Conservation (phyloP, 441 rosid species). For the Syzygium malaccense region DNA sequence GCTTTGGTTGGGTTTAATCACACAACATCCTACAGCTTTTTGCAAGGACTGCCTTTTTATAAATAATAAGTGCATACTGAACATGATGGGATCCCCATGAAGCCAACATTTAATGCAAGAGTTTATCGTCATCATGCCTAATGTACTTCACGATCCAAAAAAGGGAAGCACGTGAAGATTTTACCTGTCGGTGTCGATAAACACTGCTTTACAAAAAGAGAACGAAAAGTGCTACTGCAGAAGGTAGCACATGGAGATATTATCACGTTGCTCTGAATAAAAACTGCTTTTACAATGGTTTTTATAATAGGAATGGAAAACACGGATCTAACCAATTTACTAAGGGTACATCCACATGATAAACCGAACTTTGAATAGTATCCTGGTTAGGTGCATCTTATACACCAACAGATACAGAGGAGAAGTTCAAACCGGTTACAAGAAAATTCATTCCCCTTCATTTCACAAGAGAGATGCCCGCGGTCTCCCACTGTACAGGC, state of each 20-base stretch:
- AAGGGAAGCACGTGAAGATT: not conserved
- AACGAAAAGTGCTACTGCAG: not conserved
- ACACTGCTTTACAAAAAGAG: not conserved
- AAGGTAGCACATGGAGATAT: not conserved
- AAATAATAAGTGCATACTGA: not conserved
- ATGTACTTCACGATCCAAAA: not conserved
- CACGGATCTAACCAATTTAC: not conserved
- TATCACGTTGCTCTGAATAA: not conserved
- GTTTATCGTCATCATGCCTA: not conserved
- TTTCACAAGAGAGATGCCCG: not conserved
- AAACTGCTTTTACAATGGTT: not conserved
- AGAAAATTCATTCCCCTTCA: not conserved
- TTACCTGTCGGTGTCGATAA: not conserved
- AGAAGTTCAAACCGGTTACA: not conserved
- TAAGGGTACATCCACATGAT: not conserved
- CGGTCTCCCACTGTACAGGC: not conserved
- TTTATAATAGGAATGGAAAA: not conserved
- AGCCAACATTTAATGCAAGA: not conserved
- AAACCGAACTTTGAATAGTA: not conserved
- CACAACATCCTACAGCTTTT: not conserved
- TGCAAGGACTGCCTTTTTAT: not conserved
- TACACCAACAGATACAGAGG: not conserved
- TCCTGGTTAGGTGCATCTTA: not conserved
- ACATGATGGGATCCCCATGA: not conserved
- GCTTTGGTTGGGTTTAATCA: not conserved